Base-by-base conservation (phyloP, 192 early-diverging fungal species). In the Phycomyces nitens region DNA sequence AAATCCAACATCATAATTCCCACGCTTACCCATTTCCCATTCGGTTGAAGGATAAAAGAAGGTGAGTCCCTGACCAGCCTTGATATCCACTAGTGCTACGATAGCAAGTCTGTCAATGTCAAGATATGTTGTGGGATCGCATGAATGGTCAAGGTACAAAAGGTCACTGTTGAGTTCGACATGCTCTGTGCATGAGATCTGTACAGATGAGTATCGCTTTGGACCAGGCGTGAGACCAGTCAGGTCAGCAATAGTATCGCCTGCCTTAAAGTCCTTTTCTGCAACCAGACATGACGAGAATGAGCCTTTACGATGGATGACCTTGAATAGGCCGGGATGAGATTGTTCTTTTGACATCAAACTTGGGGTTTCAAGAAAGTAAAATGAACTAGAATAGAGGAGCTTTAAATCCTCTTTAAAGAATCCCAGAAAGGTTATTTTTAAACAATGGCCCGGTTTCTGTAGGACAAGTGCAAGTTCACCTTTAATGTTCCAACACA, bases 111-210 rank as follows among this genome's bases (percentile, higher is more conserved):
- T 67, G 56, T 77, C 74, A 6, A 77, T 72, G 50, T 84, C 78
- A 9, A 84, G 42, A 23, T 59, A 56, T 22, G 68, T 76, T 20
- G 75, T 74, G 8, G 82, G 80, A 61, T 62, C 67, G 61, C 80
- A 84, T 14, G 80, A 71, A 39, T 82, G 80, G 63, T 84, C 82
- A 70, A 79, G 71, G 68, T 78, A 82, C 5, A 82, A 56, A 12
- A 80, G 69, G 42, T 84, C 82, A 20, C 75, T 78, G 64, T 81
- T 84, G 50, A 84, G 70, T 60, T 84, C 82, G 24, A 84, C 71
- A 53, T 84, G 82, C 23, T 74, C 65, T 5, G 75, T 54, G 53
- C 63, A 58, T 39, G 66, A 72, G 18, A 77, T 61, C 66, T 84
- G 82, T 5, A 84, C 80, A 29, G 70, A 69, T 26, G 82, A 80